These are phyloP conservation scores for Cicer chorassanicum DNA, from an alignment of 306 rosid genomes.

Conservation along the genomic window DNA sequence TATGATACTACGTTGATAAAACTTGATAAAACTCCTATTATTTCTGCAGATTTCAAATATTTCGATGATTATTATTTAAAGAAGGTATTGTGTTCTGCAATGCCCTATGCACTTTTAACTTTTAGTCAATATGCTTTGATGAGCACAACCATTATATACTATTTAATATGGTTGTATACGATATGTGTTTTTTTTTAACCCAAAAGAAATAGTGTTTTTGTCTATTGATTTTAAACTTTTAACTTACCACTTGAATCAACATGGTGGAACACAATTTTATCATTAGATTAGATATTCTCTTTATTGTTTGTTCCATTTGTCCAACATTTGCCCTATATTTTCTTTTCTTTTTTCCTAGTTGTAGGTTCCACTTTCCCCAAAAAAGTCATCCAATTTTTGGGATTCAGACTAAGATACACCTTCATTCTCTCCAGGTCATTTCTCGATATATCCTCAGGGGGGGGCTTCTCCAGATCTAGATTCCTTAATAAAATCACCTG, in stretches of 20 bases:
- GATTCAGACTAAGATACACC: too few relatives aligned
- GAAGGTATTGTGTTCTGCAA: neutral
- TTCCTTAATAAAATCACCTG: too few relatives aligned
- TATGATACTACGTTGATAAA: neutral
- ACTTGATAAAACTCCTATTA: neutral
- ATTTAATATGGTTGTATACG: neutral
- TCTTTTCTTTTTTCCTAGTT: too few relatives aligned
- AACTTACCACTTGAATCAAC: neutral
- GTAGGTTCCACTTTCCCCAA: too few relatives aligned
- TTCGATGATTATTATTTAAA: neutral
- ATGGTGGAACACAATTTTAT: neutral
- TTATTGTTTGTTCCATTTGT: neutral
- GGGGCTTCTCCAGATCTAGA: too few relatives aligned
- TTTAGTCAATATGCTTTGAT: neutral
- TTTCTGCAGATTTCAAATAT: neutral
- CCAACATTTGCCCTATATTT: too few relatives aligned
- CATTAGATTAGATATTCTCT: neutral
- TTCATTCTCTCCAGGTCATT: too few relatives aligned
- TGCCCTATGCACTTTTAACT: neutral
- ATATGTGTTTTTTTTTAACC: neutral
- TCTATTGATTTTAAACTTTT: neutral
- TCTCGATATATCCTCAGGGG: too few relatives aligned
- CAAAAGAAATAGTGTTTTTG: neutral
- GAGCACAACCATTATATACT: neutral
- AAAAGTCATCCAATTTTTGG: too few relatives aligned